Percentiles rank a stretch among this genome's conserved stretches.
These are phyloP conservation scores for Endogone sp. DNA, from an alignment of 192 early-diverging fungal species.

Conservation along the genomic window DNA sequence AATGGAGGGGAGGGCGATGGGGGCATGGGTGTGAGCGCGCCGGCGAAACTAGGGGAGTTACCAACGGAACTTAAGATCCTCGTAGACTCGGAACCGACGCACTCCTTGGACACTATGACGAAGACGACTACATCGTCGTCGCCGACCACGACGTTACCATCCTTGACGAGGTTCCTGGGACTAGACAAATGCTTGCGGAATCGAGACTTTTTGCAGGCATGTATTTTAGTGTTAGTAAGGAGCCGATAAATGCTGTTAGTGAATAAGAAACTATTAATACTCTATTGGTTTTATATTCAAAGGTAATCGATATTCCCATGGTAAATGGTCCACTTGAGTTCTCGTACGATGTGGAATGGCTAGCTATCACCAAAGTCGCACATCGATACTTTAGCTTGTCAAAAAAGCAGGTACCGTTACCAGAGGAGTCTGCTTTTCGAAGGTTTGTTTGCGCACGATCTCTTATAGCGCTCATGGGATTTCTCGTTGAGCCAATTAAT, in stretches of 20 bases:
- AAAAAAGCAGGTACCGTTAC: constrained; percentile 42
- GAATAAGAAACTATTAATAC: neutral
- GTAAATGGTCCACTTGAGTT: constrained; percentile 44
- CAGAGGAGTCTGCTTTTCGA: constrained; percentile 35
- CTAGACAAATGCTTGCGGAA: constrained; percentile 91
- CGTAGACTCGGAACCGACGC: too few species aligned
- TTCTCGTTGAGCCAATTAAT: neutral
- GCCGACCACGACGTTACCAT: constrained; percentile 22
- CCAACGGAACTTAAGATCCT: too few species aligned
- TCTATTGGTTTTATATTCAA: constrained; percentile 2
- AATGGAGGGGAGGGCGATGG: neutral
- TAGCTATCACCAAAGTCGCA: constrained; percentile 67
- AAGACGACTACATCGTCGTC: too few species aligned
- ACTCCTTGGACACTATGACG: too few species aligned
- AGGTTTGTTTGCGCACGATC: constrained; percentile 24
- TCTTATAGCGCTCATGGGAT: neutral
- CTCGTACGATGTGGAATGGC: constrained; percentile 84
- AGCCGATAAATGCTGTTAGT: too few species aligned
- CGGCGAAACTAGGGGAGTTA: neutral
- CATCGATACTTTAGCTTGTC: constrained; percentile 48
- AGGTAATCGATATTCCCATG: constrained; percentile 51
- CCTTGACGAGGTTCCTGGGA: constrained; percentile 78
- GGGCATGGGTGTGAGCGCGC: neutral
- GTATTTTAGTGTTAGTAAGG: neutral
- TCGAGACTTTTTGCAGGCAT: constrained; percentile 79